Conservation (phyloP, 176 grass and related monocot genomes). For the Rhynchospora tenuis region DNA sequence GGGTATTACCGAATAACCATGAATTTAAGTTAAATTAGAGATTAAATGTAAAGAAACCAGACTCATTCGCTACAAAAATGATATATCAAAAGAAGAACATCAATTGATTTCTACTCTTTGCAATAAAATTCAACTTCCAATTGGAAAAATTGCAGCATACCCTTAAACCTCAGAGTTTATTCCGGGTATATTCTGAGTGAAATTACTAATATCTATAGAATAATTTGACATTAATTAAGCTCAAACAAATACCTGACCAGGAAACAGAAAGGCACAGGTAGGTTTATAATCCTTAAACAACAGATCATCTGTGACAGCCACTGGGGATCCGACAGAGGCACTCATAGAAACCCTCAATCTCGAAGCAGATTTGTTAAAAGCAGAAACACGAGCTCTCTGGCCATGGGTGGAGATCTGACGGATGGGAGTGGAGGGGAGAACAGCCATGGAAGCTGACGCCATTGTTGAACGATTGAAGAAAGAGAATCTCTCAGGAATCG, state of each 20-base stretch:
- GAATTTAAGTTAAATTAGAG: neutral
- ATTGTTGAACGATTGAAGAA: neutral
- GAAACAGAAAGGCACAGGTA: conserved; percentile 79
- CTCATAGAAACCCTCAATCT: conserved; percentile 58
- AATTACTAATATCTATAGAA: neutral
- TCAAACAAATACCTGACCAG: conserved; percentile 61
- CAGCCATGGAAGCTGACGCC: conserved; percentile 57
- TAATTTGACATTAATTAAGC: conserved; percentile 11
- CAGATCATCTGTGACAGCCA: conserved; percentile 36
- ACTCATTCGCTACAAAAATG: neutral
- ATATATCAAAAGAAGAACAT: neutral
- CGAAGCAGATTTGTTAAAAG: conserved; percentile 28
- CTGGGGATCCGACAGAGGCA: conserved; percentile 51
- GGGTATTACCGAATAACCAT: neutral
- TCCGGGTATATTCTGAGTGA: neutral
- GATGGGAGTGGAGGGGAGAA: conserved; percentile 54
- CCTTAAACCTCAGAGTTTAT: neutral
- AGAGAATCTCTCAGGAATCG: neutral
- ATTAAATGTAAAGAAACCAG: neutral
- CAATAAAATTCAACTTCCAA: neutral
- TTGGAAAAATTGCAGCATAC: neutral
- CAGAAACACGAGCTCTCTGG: conserved; percentile 15
- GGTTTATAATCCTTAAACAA: conserved; percentile 81
- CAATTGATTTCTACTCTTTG: neutral
- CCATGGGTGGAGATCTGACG: conserved; percentile 23